Conservation (phyloP, 2,329 filamentous ascomycete species). For the Ophiostoma tasmaniense region DNA sequence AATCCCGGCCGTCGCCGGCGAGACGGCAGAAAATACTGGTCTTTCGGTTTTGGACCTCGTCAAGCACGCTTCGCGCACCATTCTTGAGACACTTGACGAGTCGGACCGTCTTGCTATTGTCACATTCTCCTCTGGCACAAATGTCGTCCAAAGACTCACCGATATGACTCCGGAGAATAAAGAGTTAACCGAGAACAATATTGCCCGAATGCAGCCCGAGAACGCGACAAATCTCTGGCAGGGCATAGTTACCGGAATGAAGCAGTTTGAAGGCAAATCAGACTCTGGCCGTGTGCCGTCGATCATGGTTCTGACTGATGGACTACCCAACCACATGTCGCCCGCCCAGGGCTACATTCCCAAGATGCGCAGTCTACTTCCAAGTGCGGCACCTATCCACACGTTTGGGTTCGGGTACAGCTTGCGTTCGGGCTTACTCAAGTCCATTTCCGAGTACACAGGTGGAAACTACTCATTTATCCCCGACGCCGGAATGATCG, state of each 20-base stretch:
- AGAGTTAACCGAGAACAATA: slow-evolving; percentile 30
- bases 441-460: slow-evolving; percentile 50
- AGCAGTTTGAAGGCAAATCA: slow-evolving; percentile 33
- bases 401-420: slow-evolving; percentile 48
- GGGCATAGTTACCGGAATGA: slow-evolving; percentile 43
- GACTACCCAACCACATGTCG: slow-evolving; percentile 42
- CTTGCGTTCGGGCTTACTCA: slow-evolving; percentile 44
- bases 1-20: slow-evolving; percentile 33
- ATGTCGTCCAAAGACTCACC: slow-evolving; percentile 32
- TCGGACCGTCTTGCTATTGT: slow-evolving; percentile 50
- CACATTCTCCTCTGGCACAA: slow-evolving; percentile 38
- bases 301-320: slow-evolving; percentile 47
- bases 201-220: slow-evolving; percentile 34
- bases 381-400: slow-evolving; percentile 38
- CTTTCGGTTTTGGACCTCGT: slow-evolving; percentile 50
- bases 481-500: slow-evolving; percentile 52
- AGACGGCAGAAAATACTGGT: slow-evolving; percentile 38
- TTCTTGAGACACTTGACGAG: slow-evolving; percentile 45
- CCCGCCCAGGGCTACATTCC: slow-evolving; percentile 46
- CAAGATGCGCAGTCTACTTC: slow-evolving; percentile 38
- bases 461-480: slow-evolving; percentile 54
- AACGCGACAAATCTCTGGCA: slow-evolving; percentile 49
- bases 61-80: slow-evolving; percentile 51
- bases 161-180: slow-evolving; percentile 43
- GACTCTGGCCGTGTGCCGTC: slow-evolving; percentile 34